These are phyloP conservation scores for Pythium brachiatum DNA, from an alignment of 352 stramenopile species.

Conservation along the genomic window DNA sequence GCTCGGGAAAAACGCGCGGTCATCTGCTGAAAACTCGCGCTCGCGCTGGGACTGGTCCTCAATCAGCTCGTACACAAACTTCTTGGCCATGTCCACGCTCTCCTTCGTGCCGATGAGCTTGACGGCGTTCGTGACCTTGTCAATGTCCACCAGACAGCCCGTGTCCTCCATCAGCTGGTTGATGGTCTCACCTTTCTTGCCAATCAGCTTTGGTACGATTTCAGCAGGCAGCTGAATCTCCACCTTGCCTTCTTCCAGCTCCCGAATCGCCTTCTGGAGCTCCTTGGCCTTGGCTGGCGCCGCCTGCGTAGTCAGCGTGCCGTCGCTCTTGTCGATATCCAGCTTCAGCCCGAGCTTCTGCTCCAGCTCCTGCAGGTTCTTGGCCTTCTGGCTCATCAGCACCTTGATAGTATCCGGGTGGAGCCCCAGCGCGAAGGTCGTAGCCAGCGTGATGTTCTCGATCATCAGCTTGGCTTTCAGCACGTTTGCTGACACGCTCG, in stretches of 20 bases:
- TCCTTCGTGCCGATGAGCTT: conserved; percentile 56
- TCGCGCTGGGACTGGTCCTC: conserved; percentile 62
- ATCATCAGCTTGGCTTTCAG: conserved; percentile 41
- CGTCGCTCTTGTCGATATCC: conserved; percentile 68
- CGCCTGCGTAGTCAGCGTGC: conserved; percentile 52
- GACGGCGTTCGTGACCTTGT: conserved; percentile 74
- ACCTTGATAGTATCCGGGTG: conserved; percentile 77
- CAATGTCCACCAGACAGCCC: conserved; percentile 69
- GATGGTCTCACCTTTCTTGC: conserved; percentile 83
- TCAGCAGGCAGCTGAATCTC: conserved; percentile 66
- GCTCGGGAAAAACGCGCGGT: conserved; percentile 39
- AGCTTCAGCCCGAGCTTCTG: conserved; percentile 56
- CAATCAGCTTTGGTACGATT: conserved; percentile 80
- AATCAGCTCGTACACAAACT: conserved; percentile 62
- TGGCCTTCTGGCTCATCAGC: conserved; percentile 73
- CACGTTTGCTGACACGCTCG: conserved; percentile 45
- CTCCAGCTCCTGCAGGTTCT: conserved; percentile 69
- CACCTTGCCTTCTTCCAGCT: conserved; percentile 49
- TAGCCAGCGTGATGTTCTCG: conserved; percentile 70
- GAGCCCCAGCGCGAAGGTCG: conserved; percentile 61
- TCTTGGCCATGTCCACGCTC: conserved; percentile 51
- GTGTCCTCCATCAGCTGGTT: conserved; percentile 84
- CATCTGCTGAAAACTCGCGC: conserved; percentile 42
- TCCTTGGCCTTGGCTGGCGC: conserved; percentile 49
- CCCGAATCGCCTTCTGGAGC: conserved; percentile 54